Percentiles rank a stretch among this genome's conserved stretches.
Evolutionary conservation across 352 stramenopile genomes (phyloP).

Genomic region (Pythium grandisporangium): DNA sequence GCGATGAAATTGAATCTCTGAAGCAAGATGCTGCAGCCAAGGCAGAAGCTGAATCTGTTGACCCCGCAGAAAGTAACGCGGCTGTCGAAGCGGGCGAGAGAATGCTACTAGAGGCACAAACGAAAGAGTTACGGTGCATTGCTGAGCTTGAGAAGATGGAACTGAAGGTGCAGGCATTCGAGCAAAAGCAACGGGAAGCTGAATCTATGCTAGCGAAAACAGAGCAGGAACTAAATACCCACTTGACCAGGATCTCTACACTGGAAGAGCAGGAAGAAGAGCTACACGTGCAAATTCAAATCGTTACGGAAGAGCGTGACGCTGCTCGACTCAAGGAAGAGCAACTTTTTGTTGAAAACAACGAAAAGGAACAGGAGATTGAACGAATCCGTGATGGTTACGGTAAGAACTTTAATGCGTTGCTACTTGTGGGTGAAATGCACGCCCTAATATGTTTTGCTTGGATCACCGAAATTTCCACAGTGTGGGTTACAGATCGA

Average conservation of each 20-base stretch:
- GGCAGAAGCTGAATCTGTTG: constrained; percentile 11
- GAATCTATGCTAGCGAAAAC: constrained; percentile 17
- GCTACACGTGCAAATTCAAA: constrained; percentile 67
- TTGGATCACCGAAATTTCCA: background rate
- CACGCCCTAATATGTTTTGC: background rate
- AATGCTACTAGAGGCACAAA: constrained; percentile 58
- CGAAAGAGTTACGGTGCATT: constrained; percentile 54
- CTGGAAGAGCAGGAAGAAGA: constrained; percentile 74
- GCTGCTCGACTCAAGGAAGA: constrained; percentile 78
- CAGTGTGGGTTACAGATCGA: constrained; percentile 82
- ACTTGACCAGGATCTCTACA: constrained; percentile 35
- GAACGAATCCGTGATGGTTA: constrained; percentile 83
- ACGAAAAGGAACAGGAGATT: constrained; percentile 85
- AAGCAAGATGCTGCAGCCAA: constrained; percentile 20
- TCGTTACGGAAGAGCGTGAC: constrained; percentile 79
- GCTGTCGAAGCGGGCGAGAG: constrained; percentile 31
- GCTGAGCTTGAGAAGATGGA: constrained; percentile 72
- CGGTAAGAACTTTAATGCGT: constrained; percentile 19
- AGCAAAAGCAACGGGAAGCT: constrained; percentile 28
- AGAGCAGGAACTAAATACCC: constrained; percentile 22
- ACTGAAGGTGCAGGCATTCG: constrained; percentile 33
- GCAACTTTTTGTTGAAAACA: constrained; percentile 71
- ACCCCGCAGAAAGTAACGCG: background rate
- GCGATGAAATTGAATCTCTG: constrained; percentile 30
- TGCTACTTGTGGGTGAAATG: constrained; percentile 1